Percentiles rank a stretch among this genome's conserved stretches.
These are phyloP conservation scores for Saccharomyces hybrid DNA, from an alignment of 1,139 yeast genomes.

Conservation along the genomic window DNA sequence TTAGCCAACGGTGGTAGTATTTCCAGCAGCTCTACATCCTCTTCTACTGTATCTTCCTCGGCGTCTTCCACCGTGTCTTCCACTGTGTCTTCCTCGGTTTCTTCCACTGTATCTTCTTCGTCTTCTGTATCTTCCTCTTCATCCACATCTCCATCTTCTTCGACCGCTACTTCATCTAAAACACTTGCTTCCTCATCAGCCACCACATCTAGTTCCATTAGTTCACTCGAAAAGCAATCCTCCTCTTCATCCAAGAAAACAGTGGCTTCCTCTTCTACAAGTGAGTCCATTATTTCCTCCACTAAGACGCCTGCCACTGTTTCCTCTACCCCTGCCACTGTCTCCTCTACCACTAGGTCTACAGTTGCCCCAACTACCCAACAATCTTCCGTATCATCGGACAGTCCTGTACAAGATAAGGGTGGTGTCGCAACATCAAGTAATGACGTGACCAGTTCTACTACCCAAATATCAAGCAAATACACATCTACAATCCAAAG, in stretches of 20 bases:
- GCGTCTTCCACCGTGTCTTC: neutral
- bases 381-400: constrained; percentile 5
- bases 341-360: constrained; percentile 13
- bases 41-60: constrained; percentile 12
- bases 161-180: neutral
- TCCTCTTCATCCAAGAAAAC: neutral
- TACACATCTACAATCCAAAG: neutral
- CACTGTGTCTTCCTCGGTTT: constrained; percentile 4
- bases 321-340: constrained; percentile 11
- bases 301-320: constrained; percentile 9
- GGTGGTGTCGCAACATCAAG: neutral
- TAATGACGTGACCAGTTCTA: neutral
- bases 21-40: constrained; percentile 3
- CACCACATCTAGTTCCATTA: neutral
- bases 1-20: constrained; percentile 32
- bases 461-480: neutral
- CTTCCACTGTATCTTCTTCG: neutral
- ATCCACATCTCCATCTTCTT: neutral
- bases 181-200: neutral
- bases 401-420: constrained; percentile 2
- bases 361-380: neutral
- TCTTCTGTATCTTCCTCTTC: neutral
- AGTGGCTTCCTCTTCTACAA: constrained; percentile 2
- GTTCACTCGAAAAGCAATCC: neutral
- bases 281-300: constrained; percentile 7